These are phyloP conservation scores for Dissophora ornata DNA, from an alignment of 192 early-diverging fungal genomes.

Conservation along the genomic window DNA sequence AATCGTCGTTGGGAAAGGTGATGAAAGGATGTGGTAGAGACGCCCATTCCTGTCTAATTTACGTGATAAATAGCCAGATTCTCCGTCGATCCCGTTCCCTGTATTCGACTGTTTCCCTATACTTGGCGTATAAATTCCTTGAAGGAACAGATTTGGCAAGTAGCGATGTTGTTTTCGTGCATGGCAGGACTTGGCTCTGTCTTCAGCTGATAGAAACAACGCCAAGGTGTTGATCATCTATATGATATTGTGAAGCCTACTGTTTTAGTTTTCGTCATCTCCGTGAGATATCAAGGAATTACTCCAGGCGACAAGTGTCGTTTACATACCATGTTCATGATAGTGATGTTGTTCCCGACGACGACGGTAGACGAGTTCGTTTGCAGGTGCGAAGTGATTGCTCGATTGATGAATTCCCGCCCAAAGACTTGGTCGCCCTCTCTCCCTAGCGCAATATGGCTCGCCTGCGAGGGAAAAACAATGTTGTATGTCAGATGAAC, in stretches of 20 bases:
- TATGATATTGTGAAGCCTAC: not conserved
- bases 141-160: slow-evolving; percentile 60
- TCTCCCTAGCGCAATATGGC: slow-evolving; percentile 58
- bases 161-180: slow-evolving; percentile 64
- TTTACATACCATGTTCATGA: slow-evolving; percentile 64
- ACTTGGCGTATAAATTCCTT: slow-evolving; percentile 59
- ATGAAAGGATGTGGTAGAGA: slow-evolving; percentile 57
- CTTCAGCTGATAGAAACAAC: slow-evolving; percentile 58
- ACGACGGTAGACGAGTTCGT: slow-evolving; percentile 61
- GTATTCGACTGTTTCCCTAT: slow-evolving; percentile 30
- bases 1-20: slow-evolving; percentile 61
- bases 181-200: slow-evolving; percentile 63
- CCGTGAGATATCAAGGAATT: not conserved
- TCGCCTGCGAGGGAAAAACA: slow-evolving; percentile 48
- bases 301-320: not conserved
- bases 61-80: slow-evolving; percentile 35
- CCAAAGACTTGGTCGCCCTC: slow-evolving; percentile 58
- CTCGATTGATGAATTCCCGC: slow-evolving; percentile 55
- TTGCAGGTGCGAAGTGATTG: slow-evolving; percentile 65
- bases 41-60: slow-evolving; percentile 36
- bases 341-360: slow-evolving; percentile 61
- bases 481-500: not conserved
- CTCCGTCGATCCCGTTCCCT: slow-evolving; percentile 19
- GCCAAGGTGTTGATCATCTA: slow-evolving; percentile 67
- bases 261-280: not conserved